These are phyloP conservation scores for Epichloe sibirici DNA, from an alignment of 2,329 filamentous ascomycete genomes.

Conservation along the genomic window DNA sequence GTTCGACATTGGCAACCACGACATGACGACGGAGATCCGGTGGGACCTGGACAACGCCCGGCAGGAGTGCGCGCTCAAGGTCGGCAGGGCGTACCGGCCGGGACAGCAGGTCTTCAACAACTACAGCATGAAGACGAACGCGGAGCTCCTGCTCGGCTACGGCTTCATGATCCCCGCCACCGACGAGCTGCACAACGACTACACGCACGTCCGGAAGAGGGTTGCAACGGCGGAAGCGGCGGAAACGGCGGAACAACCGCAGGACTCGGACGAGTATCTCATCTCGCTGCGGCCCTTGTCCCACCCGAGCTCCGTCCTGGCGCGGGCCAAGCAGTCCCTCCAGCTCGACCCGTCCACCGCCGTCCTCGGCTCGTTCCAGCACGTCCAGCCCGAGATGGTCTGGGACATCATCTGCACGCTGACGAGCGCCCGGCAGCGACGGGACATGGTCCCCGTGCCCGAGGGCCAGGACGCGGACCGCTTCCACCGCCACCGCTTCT, in stretches of 20 bases:
- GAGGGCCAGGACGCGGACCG: slow-evolving; percentile 12
- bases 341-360: slow-evolving; percentile 13
- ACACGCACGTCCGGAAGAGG: slow-evolving; percentile 42
- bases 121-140: slow-evolving; percentile 64
- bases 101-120: slow-evolving; percentile 55
- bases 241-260: slow-evolving; percentile 11
- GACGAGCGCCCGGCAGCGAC: slow-evolving; percentile 20
- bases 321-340: slow-evolving; percentile 25
- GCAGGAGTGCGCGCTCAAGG: slow-evolving; percentile 29
- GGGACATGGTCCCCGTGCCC: slow-evolving; percentile 15
- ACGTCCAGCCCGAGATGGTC: slow-evolving; percentile 41
- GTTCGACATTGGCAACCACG: slow-evolving; percentile 62
- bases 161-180: slow-evolving; percentile 44
- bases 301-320: slow-evolving; percentile 36
- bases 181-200: slow-evolving; percentile 43
- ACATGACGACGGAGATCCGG: slow-evolving; percentile 42
- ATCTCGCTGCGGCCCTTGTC: slow-evolving; percentile 38
- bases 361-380: slow-evolving; percentile 29
- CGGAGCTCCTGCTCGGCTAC: slow-evolving; percentile 53
- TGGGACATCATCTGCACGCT: slow-evolving; percentile 34
- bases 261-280: slow-evolving; percentile 31
- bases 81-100: slow-evolving; percentile 29
- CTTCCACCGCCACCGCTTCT: slow-evolving; percentile 15
- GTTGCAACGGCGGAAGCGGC: slow-evolving; percentile 7
- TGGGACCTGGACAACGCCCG: slow-evolving; percentile 41